These are phyloP conservation scores for Cyathus striatus DNA, from an alignment of 768 basidiomycete species.

Conservation along the genomic window DNA sequence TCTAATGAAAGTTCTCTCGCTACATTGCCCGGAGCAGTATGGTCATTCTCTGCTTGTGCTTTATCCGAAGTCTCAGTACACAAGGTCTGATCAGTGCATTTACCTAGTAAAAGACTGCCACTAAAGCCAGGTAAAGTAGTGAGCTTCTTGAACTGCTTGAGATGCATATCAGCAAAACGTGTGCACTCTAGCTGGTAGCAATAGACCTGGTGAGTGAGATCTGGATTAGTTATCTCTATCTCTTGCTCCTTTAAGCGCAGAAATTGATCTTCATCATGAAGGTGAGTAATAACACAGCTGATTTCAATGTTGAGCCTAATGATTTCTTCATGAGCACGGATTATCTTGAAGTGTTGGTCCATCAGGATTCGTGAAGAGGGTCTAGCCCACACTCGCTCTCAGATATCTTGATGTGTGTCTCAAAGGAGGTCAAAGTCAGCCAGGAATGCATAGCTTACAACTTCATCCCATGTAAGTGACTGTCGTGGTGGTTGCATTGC, in stretches of 20 bases:
- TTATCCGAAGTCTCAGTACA: no score
- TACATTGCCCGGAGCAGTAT: no score
- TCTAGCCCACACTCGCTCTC: constrained; percentile 6
- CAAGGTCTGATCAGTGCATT: no score
- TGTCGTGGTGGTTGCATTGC: constrained; percentile 5
- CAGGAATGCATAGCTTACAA: constrained; percentile 16
- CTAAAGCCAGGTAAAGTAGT: no score
- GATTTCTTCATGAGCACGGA: constrained; percentile 17
- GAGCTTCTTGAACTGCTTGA: no score
- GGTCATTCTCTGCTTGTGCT: no score
- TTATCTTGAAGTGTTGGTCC: constrained; percentile 11
- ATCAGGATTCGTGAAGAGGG: constrained; percentile 9
- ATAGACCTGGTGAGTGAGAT: no score
- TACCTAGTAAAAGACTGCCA: no score
- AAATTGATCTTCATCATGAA: constrained; percentile 8
- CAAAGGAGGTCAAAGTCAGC: constrained; percentile 15
- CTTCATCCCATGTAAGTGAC: constrained; percentile 11
- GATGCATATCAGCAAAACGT: no score
- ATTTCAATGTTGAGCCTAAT: constrained; percentile 16
- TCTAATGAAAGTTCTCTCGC: no score
- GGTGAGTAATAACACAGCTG: constrained; percentile 6
- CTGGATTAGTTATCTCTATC: no score
- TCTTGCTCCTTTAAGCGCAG: background rate
- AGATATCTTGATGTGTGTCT: constrained; percentile 2
- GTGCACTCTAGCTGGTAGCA: no score